phyloP scores from a whole-genome alignment of 2,329 filamentous ascomycete species.

The Blumeria graminis region DNA sequence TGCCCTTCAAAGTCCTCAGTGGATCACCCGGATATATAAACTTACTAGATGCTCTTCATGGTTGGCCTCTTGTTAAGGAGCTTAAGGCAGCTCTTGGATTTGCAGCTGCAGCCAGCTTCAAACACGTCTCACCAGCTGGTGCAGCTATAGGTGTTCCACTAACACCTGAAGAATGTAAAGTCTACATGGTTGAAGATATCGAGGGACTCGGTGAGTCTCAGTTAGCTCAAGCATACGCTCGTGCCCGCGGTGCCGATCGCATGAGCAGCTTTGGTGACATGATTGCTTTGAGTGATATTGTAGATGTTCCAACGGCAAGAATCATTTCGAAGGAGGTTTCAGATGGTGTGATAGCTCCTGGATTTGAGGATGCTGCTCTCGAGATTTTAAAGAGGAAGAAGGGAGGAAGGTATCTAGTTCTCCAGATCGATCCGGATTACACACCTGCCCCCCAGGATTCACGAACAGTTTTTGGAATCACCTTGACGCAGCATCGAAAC shows the following conservation, averaged over 20 bases:
- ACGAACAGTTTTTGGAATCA: conserved; percentile 75
- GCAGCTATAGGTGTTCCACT: conserved; percentile 83
- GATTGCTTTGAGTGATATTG: conserved; percentile 74
- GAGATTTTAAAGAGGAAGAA: conserved; percentile 96
- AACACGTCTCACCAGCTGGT: conserved; percentile 92
- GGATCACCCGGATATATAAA: conserved; percentile 94
- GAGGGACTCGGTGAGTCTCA: conserved; percentile 63
- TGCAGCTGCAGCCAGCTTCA: conserved; percentile 91
- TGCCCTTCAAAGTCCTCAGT: conserved; percentile 87
- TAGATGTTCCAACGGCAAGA: conserved; percentile 81
- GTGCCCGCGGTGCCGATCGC: conserved; percentile 82
- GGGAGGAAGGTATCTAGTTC: conserved; percentile 83
- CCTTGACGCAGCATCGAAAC: conserved; percentile 75
- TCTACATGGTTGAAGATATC: conserved; percentile 97
- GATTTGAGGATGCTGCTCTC: conserved; percentile 63
- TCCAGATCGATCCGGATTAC: conserved; percentile 82
- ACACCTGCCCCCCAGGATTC: conserved; percentile 51
- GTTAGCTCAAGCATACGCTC: conserved; percentile 84
- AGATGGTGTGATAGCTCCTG: conserved; percentile 83
- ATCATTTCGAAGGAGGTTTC: conserved; percentile 97
- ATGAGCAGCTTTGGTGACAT: conserved; percentile 98
- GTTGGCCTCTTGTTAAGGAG: conserved; percentile 93
- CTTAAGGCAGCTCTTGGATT: conserved; percentile 68
- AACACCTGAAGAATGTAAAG: conserved; percentile 71
- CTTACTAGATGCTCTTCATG: conserved; percentile 83